Conservation (phyloP, 192 early-diverging fungal genomes). For the Dispira parvispora region DNA sequence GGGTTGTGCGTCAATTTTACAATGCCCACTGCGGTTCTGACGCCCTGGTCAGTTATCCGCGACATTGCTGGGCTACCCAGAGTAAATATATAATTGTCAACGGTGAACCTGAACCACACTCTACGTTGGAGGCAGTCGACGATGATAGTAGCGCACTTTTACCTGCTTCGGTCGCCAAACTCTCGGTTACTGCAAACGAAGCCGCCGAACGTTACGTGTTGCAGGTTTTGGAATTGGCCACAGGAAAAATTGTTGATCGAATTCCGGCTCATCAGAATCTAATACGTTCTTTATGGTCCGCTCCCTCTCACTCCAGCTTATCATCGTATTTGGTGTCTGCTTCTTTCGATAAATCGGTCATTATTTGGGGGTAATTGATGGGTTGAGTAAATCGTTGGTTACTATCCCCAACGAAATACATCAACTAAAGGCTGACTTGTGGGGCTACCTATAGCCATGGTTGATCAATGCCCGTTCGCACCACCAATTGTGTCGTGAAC, state of each 20-base stretch:
- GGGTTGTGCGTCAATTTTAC: conserved; percentile 7
- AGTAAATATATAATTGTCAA: background rate
- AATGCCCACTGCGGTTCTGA: conserved; percentile 5
- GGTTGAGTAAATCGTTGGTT: background rate
- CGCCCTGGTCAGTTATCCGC: background rate
- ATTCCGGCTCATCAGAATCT: conserved; percentile 60
- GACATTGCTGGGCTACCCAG: conserved; percentile 1
- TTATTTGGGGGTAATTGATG: conserved; percentile 22
- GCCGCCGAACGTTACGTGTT: conserved; percentile 28
- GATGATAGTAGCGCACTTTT: conserved; percentile 13
- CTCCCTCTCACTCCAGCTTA: conserved; percentile 8
- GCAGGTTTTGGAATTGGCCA: conserved; percentile 49
- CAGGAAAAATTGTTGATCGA: conserved; percentile 53
- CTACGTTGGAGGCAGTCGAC: conserved; percentile 13
- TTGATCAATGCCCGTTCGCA: too few species aligned
- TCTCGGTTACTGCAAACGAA: too few species aligned
- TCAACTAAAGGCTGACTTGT: too few species aligned
- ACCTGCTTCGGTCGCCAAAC: conserved; percentile 35
- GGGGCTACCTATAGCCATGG: too few species aligned
- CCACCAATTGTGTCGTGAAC: too few species aligned
- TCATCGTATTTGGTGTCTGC: conserved; percentile 21
- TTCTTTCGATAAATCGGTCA: conserved; percentile 6
- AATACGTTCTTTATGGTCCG: conserved; percentile 50
- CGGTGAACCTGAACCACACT: background rate
- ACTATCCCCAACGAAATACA: too few species aligned